Evolutionary conservation across 2,329 filamentous ascomycete genomes (phyloP), one percentile per base, ranked within the genome.

Genomic region (Cordyceps tenuipes): DNA sequence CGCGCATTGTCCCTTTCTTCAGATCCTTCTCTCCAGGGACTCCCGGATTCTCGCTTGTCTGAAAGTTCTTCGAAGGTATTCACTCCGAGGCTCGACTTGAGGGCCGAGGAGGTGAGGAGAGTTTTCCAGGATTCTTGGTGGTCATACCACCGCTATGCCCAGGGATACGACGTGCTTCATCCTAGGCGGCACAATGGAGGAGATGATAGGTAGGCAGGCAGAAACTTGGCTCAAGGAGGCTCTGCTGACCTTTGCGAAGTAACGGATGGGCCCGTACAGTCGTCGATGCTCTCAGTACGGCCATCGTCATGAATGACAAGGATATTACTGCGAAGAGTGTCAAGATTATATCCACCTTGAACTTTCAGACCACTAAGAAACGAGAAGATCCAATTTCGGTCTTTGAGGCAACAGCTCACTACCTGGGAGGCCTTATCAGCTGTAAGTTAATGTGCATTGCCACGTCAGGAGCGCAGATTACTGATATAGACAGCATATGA

Each of bases 401-500:
- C 5, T 96, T 96, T 68, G 91, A 96, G 73, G 95, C 90, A 0
- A 96, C 90, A 0, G 96, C 96, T 68, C 86, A 91, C 26, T 96
- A 96, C 67, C 75, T 96, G 0, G 91, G 84, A 9, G 91, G 91
- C 17, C 78, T 96, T 67, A 69, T 96, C 10, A 88, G 90, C 2
- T 89, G 86, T 82, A 63, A 21, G 66, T 53, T 15, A 6, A 12
- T 7, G 41, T 43, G 41, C 5, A 29, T 13, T 19, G 12, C 2
- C 7, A 39, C 15, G 5, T n/a, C 41, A 3, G 10, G 3, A 34
- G 2, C 10, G 17, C 13, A 13, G 12, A 29, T 15, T 34, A 43
- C 36, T 41, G 5, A 43, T 9, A 2, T 5, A 2, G 19, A 8
- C 44, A 84, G 82, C 79, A 4, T 87, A 89, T 66, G 88, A 90